phyloP scores from a whole-genome alignment of 345 rosid genomes.

The Fremontodendron californicum region DNA sequence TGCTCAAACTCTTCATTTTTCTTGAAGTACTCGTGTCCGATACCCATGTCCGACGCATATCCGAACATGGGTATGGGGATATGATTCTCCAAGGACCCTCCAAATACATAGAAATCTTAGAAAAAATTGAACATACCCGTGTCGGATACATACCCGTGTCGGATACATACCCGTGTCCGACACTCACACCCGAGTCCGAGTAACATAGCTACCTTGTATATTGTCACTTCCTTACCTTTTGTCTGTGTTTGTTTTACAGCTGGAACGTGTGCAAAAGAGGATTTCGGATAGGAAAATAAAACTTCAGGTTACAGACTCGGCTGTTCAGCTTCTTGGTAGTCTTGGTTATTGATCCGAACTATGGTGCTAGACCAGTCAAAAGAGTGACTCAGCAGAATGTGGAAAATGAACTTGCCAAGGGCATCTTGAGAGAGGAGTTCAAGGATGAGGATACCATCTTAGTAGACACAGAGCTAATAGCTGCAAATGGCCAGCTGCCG shows the following conservation, averaged over 20 bases:
- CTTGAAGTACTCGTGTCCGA: too few relatives aligned
- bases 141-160: too few relatives aligned
- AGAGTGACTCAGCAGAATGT: constrained; percentile 90
- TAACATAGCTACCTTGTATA: too few relatives aligned
- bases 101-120: too few relatives aligned
- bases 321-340: constrained; percentile 72
- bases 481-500: constrained; percentile 78
- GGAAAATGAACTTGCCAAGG: constrained; percentile 91
- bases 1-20: too few relatives aligned
- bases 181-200: too few relatives aligned
- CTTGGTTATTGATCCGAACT: constrained; percentile 93
- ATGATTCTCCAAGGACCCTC: too few relatives aligned
- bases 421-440: constrained; percentile 84
- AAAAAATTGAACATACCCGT: too few relatives aligned
- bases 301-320: constrained; percentile 57
- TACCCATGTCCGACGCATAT: too few relatives aligned
- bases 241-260: constrained; percentile 37
- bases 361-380: constrained; percentile 97
- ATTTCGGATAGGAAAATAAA: constrained; percentile 86
- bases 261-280: constrained; percentile 86
- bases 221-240: neutral
- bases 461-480: constrained; percentile 71
- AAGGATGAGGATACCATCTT: constrained; percentile 70
- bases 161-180: too few relatives aligned
- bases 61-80: too few relatives aligned